Evolutionary conservation across 371 early-diverging fungal genomes (phyloP).

Genomic region (Parasitella parasitica): DNA sequence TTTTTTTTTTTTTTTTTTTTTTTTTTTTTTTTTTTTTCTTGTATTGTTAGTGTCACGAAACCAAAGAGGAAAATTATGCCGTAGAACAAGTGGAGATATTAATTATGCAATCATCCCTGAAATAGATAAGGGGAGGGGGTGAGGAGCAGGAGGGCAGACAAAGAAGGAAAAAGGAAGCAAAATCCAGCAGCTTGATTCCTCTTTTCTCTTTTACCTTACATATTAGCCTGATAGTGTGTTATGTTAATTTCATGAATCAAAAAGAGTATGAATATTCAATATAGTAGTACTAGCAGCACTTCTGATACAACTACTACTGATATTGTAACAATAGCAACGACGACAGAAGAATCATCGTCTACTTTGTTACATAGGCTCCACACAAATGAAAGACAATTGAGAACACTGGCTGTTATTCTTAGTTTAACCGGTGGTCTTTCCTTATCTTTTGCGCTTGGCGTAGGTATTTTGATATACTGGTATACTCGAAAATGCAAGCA

Average conservation of each 20-base stretch:
- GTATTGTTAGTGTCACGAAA: no score
- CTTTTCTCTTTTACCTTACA: background rate
- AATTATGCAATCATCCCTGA: no score
- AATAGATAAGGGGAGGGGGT: no score
- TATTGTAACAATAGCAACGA: background rate
- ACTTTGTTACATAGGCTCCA: conserved; percentile 18
- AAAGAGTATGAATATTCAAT: background rate
- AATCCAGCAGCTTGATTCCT: background rate
- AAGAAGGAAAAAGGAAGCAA: no score
- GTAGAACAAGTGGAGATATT: no score
- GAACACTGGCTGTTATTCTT: conserved; percentile 22
- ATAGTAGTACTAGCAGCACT: background rate
- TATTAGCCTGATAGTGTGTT: background rate
- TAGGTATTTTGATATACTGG: conserved; percentile 29
- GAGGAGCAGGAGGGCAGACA: no score
- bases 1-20: no score
- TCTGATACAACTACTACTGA: background rate
- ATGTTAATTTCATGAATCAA: background rate
- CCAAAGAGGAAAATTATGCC: no score
- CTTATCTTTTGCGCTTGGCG: conserved; percentile 23
- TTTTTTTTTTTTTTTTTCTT: no score
- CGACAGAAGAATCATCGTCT: conserved; percentile 13
- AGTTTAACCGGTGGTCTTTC: conserved; percentile 24
- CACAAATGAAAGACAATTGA: conserved; percentile 22
- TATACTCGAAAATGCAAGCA: conserved; percentile 13